A percentile compares a stretch with the other conserved stretches of the same genome.
Conservation (phyloP, 78 protist genomes). For the Dictyostelium intermedium region DNA sequence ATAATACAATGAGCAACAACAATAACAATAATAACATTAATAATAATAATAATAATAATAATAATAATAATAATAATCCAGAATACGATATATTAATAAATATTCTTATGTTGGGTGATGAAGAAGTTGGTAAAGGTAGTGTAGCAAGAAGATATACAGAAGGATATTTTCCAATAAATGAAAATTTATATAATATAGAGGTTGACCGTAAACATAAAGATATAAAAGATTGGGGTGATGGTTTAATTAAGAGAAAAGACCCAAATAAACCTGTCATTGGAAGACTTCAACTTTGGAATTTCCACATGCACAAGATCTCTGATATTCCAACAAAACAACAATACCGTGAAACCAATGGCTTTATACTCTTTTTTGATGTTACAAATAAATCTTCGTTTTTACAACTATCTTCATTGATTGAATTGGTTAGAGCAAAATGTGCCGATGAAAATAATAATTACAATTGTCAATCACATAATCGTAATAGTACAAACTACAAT, state of each 20-base stretch:
- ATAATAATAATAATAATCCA: neutral
- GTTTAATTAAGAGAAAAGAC: neutral
- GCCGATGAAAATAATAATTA: neutral
- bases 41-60: too few relatives aligned
- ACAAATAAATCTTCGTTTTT: neutral
- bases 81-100: neutral
- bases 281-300: neutral
- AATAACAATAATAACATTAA: too few relatives aligned
- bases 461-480: neutral
- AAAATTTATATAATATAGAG: neutral
- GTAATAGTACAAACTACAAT: neutral
- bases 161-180: neutral
- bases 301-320: neutral
- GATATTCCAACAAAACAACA: neutral
- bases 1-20: neutral
- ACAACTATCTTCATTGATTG: neutral
- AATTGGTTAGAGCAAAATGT: neutral
- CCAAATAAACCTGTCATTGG: neutral
- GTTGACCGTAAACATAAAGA: neutral
- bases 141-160: neutral
- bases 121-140: conserved; percentile 1
- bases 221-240: neutral
- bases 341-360: neutral
- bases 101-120: neutral
- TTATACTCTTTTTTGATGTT: neutral